phyloP scores from a whole-genome alignment of 202 grass and related monocot species.

The Hordeum pubiflorum region DNA sequence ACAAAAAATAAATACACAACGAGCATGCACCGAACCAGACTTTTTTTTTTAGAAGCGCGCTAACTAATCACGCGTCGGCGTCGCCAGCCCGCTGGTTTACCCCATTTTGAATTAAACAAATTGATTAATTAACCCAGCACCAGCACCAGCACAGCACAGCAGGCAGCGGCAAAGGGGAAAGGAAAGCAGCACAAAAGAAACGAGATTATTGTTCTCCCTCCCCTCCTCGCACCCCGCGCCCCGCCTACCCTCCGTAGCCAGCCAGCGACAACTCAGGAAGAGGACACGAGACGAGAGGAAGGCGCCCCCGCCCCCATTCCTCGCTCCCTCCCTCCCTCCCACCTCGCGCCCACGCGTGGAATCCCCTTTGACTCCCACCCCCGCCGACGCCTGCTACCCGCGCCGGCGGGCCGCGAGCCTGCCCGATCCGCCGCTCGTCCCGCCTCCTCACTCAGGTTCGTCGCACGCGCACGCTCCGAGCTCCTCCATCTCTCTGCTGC shows the following conservation, averaged over 20 bases:
- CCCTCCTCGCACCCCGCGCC: background rate
- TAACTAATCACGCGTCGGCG: conserved; percentile 4
- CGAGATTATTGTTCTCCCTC: background rate
- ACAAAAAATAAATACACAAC: no score
- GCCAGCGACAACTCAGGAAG: conserved; percentile 19
- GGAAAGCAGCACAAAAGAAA: background rate
- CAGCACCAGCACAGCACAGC: background rate
- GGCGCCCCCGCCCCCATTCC: background rate
- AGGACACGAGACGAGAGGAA: background rate
- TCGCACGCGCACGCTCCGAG: background rate
- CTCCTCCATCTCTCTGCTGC: background rate
- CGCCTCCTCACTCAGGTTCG: conserved; percentile 36
- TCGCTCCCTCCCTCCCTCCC: background rate
- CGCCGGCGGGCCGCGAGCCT: background rate
- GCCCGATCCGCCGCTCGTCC: conserved; percentile 20
- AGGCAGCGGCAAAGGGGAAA: background rate
- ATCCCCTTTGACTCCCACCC: conserved; percentile 28
- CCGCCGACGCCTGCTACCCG: background rate
- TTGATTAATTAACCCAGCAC: background rate
- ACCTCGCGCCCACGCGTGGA: conserved; percentile 3
- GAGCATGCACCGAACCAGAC: background rate
- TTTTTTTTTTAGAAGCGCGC: background rate
- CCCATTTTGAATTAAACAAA: background rate
- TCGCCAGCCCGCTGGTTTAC: background rate
- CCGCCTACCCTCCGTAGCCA: background rate